Conservation (phyloP, 768 basidiomycete genomes). For the Pisolithus tinctorius region DNA sequence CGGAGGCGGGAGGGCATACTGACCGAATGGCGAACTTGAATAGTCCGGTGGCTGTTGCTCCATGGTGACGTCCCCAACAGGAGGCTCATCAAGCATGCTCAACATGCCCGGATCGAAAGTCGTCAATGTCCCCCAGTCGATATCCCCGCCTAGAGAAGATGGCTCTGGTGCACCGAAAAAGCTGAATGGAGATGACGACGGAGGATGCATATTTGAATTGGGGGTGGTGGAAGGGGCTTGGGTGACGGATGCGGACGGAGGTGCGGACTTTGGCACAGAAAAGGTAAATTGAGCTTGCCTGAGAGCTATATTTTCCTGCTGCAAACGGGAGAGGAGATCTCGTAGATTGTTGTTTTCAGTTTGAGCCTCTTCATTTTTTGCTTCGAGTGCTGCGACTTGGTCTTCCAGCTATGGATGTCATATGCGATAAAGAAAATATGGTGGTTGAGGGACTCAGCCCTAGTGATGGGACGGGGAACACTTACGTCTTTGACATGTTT, state of each 20-base stretch:
- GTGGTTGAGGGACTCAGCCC: neutral
- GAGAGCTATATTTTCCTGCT: constrained; percentile 79
- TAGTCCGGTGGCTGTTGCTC: constrained; percentile 39
- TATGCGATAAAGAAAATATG: neutral
- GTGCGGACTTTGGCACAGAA: constrained; percentile 47
- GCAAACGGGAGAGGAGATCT: constrained; percentile 76
- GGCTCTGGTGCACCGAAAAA: constrained; percentile 25
- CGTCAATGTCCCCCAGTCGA: constrained; percentile 61
- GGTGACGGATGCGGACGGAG: neutral
- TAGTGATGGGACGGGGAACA: constrained; percentile 10
- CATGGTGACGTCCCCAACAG: constrained; percentile 53
- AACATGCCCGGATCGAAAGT: constrained; percentile 67
- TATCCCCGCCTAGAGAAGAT: constrained; percentile 23
- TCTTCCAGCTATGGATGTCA: constrained; percentile 66
- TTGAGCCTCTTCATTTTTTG: constrained; percentile 63
- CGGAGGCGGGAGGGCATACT: constrained; percentile 37
- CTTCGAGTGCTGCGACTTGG: constrained; percentile 80
- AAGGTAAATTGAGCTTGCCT: constrained; percentile 85
- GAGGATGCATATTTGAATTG: constrained; percentile 13
- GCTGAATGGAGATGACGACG: constrained; percentile 12
- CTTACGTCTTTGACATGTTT: constrained; percentile 94
- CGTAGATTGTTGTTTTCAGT: constrained; percentile 87
- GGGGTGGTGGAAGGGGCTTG: constrained; percentile 16
- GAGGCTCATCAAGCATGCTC: constrained; percentile 56
- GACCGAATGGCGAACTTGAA: constrained; percentile 40